Base-by-base conservation (phyloP, 169 alveolate species). In the Babesia ovata region DNA sequence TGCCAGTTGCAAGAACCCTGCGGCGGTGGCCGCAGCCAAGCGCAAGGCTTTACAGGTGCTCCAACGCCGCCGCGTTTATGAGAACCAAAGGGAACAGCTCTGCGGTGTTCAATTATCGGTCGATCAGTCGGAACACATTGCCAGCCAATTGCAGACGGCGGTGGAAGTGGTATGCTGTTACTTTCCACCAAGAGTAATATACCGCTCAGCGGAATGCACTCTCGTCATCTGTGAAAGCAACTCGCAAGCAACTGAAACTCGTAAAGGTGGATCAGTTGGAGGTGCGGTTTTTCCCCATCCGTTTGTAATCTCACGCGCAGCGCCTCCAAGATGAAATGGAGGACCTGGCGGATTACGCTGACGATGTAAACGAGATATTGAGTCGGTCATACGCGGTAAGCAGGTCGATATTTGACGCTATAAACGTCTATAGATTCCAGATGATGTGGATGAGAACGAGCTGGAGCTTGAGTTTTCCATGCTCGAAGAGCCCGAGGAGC, bases 391-490 rank as follows among this genome's bases (percentile, higher is more conserved):
- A 70, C 39, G 71, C 46, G 33, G 79, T 70, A 57, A 3, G 75
- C 45, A 4, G 21, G 4, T 26, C 14, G 19, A 19, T 45, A 24
- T 16, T 58, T 29, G 21, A 19, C 39, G 36, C 39, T 26, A n/a
- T 10, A 11, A 48, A 2, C 0, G 16, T 26, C 0, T 13, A 10
- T 33, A 70, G 79, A 4, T 58, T 4, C 56, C 56, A 26, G 70
- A 52, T 11, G 53, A 17, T 52, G n/a, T 70, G 29, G 79, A 70
- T n/a, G 79, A 70, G 22, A 49, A 28, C 29, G 62, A 46, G 50
- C 62, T 70, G 79, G 79, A 70, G n/a, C 50, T 70, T 19, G 79
- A 70, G 17, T 70, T 70, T n/a, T 7, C 79, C 29, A 70, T 62
- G 44, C 67, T 70, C 21, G 76, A 10, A 9, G 79, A 70, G 6